Conservation (phyloP, 768 basidiomycete genomes). For the Termitomyces titanicus region DNA sequence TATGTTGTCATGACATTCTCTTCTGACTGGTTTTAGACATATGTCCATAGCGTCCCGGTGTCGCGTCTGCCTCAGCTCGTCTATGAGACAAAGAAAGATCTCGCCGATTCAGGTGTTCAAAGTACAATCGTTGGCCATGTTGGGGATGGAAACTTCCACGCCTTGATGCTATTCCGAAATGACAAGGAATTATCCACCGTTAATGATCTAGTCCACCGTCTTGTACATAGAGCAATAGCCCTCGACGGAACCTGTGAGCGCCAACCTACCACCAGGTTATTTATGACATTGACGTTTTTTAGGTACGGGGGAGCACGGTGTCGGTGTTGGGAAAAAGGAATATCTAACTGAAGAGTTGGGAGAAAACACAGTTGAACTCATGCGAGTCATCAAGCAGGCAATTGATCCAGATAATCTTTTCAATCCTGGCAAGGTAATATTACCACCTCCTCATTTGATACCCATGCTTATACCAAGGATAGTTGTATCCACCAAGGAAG, state of each 20-base stretch:
- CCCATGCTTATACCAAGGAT: not conserved
- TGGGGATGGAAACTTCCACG: conserved; percentile 65
- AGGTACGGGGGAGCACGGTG: conserved; percentile 88
- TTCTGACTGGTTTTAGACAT: not conserved
- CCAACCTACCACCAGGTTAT: not conserved
- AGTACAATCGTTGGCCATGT: conserved; percentile 83
- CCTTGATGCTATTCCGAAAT: conserved; percentile 53
- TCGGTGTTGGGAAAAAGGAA: conserved; percentile 82
- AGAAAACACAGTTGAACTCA: conserved; percentile 72
- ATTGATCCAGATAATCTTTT: conserved; percentile 79
- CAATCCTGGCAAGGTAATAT: conserved; percentile 76
- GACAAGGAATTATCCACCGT: conserved; percentile 56
- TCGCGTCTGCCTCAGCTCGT: conserved; percentile 67
- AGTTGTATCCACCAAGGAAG: conserved; percentile 29
- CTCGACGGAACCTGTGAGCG: conserved; percentile 74
- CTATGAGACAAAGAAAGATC: conserved; percentile 76
- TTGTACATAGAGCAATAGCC: conserved; percentile 67
- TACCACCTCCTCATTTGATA: not conserved
- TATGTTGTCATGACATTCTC: conserved; percentile 25
- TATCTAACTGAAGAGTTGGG: conserved; percentile 86
- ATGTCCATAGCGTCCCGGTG: conserved; percentile 54
- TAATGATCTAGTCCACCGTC: conserved; percentile 60
- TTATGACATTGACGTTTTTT: conserved; percentile 2
- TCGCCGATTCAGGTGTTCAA: conserved; percentile 48
- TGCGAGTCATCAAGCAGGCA: conserved; percentile 79